Conservation (phyloP, 192 early-diverging fungal species). For the Entomortierella parvispora region DNA sequence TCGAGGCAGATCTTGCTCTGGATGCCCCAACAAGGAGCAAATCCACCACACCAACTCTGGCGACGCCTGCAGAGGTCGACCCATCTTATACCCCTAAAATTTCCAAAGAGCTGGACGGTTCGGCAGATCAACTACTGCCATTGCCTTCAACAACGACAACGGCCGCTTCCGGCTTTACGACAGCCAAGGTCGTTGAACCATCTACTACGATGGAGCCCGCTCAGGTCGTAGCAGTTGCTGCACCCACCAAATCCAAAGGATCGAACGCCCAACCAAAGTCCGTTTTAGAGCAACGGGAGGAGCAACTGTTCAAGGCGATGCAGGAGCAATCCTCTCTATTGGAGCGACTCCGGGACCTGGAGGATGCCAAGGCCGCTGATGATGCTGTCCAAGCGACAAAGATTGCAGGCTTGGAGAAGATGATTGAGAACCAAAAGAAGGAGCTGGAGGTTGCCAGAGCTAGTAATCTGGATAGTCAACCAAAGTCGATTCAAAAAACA, state of each 20-base stretch:
- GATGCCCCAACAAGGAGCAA: too few relatives aligned
- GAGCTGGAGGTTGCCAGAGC: constrained; percentile 37
- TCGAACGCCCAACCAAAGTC: constrained; percentile 17
- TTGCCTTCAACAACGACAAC: background rate
- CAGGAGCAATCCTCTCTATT: constrained; percentile 58
- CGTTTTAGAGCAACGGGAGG: constrained; percentile 54
- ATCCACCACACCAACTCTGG: too few relatives aligned
- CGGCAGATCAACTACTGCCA: background rate
- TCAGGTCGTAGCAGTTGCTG: background rate
- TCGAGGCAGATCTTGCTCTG: too few relatives aligned
- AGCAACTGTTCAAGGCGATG: constrained; percentile 60
- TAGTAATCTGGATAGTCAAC: constrained; percentile 45
- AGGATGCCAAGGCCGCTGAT: constrained; percentile 46
- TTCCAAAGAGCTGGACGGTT: background rate
- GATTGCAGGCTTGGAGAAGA: constrained; percentile 46
- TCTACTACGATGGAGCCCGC: background rate
- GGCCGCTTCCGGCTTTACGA: too few relatives aligned
- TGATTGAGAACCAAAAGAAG: constrained; percentile 43
- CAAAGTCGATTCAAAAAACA: constrained; percentile 54
- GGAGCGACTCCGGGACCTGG: constrained; percentile 56
- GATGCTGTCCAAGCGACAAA: constrained; percentile 27
- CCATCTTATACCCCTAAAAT: too few relatives aligned
- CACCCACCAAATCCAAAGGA: background rate
- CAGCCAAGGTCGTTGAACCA: background rate
- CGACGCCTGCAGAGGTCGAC: too few relatives aligned